A percentile compares a stretch with the other conserved stretches of the same genome.
These are phyloP conservation scores for Periconia macrospinosa DNA, from an alignment of 2,329 filamentous ascomycete genomes.

Conservation along the genomic window DNA sequence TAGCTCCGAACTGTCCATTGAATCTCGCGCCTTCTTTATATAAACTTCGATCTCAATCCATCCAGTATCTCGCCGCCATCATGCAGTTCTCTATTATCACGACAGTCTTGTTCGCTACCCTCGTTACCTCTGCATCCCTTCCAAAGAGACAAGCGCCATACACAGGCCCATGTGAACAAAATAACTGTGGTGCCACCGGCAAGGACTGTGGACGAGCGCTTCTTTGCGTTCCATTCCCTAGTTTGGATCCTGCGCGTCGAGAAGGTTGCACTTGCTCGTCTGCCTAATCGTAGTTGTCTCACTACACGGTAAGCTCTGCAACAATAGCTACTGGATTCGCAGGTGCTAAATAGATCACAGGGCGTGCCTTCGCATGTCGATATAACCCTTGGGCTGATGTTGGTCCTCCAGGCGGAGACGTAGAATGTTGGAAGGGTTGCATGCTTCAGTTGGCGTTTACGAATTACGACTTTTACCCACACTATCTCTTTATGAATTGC, in stretches of 20 bases:
- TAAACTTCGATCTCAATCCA: background rate
- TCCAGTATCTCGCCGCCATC: background rate
- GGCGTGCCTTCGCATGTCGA: background rate
- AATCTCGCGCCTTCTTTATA: background rate
- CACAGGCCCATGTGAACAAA: slow-evolving; percentile 15
- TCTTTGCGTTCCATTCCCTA: slow-evolving; percentile 16
- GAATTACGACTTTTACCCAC: too few relatives aligned
- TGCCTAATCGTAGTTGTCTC: slow-evolving; percentile 1
- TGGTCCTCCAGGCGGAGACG: background rate
- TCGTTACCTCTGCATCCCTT: slow-evolving; percentile 7
- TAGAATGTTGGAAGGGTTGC: too few relatives aligned
- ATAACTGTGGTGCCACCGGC: background rate
- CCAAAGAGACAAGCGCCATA: background rate
- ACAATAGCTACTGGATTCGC: background rate
- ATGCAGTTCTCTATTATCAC: slow-evolving; percentile 13
- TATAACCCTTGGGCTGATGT: background rate
- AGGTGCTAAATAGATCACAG: background rate
- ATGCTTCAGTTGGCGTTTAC: too few relatives aligned
- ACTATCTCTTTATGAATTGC: background rate
- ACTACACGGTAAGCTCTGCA: background rate
- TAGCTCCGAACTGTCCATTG: background rate
- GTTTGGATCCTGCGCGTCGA: slow-evolving; percentile 12
- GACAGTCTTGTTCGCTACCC: slow-evolving; percentile 6
- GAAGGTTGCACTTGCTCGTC: slow-evolving; percentile 19
- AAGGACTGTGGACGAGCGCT: slow-evolving; percentile 9